A percentile compares a stretch with the other conserved stretches of the same genome.
Conservation (phyloP, 2,329 filamentous ascomycete genomes). For the Graphiopsis chlorocephala region DNA sequence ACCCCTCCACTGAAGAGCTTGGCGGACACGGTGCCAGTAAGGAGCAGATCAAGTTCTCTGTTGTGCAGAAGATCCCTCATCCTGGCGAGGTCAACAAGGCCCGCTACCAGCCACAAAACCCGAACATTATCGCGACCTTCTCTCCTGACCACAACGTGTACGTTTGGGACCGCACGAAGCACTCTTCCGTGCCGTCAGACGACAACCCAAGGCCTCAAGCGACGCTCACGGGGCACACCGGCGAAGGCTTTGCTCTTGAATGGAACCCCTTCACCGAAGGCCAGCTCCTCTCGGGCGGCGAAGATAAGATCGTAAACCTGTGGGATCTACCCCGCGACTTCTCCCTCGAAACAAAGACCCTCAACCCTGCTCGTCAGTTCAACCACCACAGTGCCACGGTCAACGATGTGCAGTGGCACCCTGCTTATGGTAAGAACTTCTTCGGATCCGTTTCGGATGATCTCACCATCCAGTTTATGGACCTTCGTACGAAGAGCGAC, state of each 20-base stretch:
- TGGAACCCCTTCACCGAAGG: conserved; percentile 87
- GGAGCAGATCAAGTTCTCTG: conserved; percentile 80
- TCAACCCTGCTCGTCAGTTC: conserved; percentile 72
- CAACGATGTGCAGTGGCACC: conserved; percentile 96
- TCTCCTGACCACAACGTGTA: conserved; percentile 83
- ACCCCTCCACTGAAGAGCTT: conserved; percentile 88
- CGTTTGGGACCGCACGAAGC: conserved; percentile 95
- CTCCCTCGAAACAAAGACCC: conserved; percentile 63
- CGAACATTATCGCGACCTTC: conserved; percentile 92
- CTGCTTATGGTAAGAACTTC: conserved; percentile 70
- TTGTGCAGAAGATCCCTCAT: conserved; percentile 95
- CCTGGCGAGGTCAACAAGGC: conserved; percentile 98
- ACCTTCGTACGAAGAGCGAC: conserved; percentile 68
- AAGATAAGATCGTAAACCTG: conserved; percentile 85
- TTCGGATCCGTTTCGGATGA: conserved; percentile 96
- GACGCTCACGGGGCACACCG: conserved; percentile 77
- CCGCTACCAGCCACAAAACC: conserved; percentile 95
- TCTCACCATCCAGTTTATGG: conserved; percentile 85
- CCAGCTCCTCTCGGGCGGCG: conserved; percentile 81
- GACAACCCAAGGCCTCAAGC: conserved; percentile 75
- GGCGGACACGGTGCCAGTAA: conserved; percentile 82
- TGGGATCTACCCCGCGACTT: conserved; percentile 82
- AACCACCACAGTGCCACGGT: conserved; percentile 87
- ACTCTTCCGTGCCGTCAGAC: conserved; percentile 66
- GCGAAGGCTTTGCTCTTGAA: conserved; percentile 86